Evolutionary conservation across 768 basidiomycete genomes (phyloP), one percentile per base, ranked within the genome.

Genomic region (Sarcodon sp.): DNA sequence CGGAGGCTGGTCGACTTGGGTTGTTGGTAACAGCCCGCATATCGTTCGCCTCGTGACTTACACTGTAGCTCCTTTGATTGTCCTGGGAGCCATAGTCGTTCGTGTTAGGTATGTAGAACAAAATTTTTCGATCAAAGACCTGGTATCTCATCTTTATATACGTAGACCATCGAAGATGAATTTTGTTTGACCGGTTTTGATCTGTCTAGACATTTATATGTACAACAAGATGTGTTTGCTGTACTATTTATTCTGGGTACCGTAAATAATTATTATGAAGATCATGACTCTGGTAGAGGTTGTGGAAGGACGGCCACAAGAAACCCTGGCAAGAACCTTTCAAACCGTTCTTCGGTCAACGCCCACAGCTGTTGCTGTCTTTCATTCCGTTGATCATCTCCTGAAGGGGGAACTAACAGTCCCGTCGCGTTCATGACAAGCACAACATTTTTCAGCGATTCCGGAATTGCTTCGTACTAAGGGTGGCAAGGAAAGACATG

Each of bases 401-500:
- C 60, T 6, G 62, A 65, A 10, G 68, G 66, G 3, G 88, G 87
- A 4, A 88, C 74, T 13, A 99, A 76, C 48, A 93, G 80, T 4
- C 76, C 75, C 1, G 84, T 83, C 1, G 92, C 88, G 56, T 92
- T 83, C 90, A 99, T 93, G 44, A 99, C 94, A 44, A 98, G 74
- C 12, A 99, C 67, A 44, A 94, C 87, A 58, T 98, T 98, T 68
- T 97, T 98, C 56, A 99, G 73, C 1, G 92, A 93, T 64, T 99
- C 96, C 1, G 90, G 91, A 15, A 96, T 75, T 0, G 94, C 94
- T 62, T 99, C 96, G 61, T 83, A 83, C 94, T 98, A 55, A 1
- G 50, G 36, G 8, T 41, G 11, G 16, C 33, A 33, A 46, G 21
- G 21, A 27, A 27, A 4, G 21, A 27, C 21, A 27, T 41, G n/a